Percentiles rank a stretch among this genome's conserved stretches.
phyloP scores from a whole-genome alignment of 2,329 filamentous ascomycete genomes.

The Diaporthe ampelina region DNA sequence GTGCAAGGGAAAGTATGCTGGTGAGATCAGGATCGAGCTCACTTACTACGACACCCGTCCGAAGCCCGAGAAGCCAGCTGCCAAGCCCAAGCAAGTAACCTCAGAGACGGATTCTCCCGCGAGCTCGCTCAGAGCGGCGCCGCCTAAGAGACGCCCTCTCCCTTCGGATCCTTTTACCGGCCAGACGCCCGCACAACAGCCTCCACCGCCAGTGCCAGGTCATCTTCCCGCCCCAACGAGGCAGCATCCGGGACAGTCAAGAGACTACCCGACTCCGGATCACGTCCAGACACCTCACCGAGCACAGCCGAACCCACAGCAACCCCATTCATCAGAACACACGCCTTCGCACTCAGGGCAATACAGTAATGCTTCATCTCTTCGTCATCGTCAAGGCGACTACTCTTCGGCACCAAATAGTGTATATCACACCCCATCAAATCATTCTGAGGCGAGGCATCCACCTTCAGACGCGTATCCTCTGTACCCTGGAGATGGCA shows the following conservation, averaged over 20 bases:
- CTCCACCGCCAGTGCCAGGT: conserved; percentile 51
- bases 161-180: conserved; percentile 81
- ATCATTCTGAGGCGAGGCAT: conserved; percentile 33
- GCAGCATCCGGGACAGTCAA: conserved; percentile 36
- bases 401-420: conserved; percentile 52
- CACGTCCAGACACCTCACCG: conserved; percentile 61
- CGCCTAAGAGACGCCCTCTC: conserved; percentile 86
- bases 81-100: conserved; percentile 64
- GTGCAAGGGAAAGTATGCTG: conserved; percentile 94
- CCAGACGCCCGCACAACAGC: conserved; percentile 60
- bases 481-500: conserved; percentile 54
- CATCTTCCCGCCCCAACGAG: conserved; percentile 42
- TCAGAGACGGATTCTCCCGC: conserved; percentile 51
- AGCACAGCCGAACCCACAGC: conserved; percentile 57
- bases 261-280: conserved; percentile 54
- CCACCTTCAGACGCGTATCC: conserved; percentile 49
- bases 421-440: conserved; percentile 43
- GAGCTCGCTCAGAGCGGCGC: conserved; percentile 65
- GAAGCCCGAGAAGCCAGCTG: conserved; percentile 78
- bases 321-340: conserved; percentile 62
- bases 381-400: conserved; percentile 53
- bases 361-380: conserved; percentile 59
- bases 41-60: conserved; percentile 95
- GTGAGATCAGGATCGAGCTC: conserved; percentile 93
- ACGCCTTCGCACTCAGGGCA: conserved; percentile 68